A percentile compares a stretch with the other conserved stretches of the same genome.
phyloP scores from a whole-genome alignment of 495 filamentous ascomycete genomes.

The Oidiodendron maius region DNA sequence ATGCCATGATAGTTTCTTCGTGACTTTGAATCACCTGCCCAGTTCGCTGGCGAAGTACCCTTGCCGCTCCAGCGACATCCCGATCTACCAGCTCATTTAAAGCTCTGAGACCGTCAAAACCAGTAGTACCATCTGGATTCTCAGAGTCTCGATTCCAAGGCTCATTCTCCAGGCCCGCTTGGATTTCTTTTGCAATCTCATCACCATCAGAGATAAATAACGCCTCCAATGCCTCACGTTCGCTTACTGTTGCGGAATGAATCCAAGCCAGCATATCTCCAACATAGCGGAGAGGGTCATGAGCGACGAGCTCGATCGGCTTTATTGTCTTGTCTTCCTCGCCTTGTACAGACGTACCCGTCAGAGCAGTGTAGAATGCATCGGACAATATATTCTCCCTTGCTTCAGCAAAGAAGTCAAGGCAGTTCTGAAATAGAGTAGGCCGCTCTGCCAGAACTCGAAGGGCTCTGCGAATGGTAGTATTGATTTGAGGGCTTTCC shows the following conservation, averaged over 20 bases:
- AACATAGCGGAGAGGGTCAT: constrained; percentile 87
- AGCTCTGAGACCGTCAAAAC: constrained; percentile 78
- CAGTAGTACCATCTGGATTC: constrained; percentile 43
- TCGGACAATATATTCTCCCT: constrained; percentile 83
- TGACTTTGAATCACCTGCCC: constrained; percentile 90
- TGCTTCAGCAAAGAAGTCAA: constrained; percentile 91
- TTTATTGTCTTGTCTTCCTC: constrained; percentile 55
- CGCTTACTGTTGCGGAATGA: constrained; percentile 88
- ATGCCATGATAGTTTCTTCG: constrained; percentile 82
- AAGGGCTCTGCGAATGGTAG: constrained; percentile 76
- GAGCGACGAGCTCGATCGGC: constrained; percentile 89
- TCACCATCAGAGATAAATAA: constrained; percentile 91
- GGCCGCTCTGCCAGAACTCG: constrained; percentile 87
- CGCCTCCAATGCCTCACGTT: constrained; percentile 86
- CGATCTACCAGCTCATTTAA: constrained; percentile 85
- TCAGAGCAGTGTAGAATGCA: constrained; percentile 85
- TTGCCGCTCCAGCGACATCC: constrained; percentile 71
- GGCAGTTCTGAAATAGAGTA: constrained; percentile 83
- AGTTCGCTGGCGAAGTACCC: constrained; percentile 72
- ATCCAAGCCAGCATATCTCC: constrained; percentile 98
- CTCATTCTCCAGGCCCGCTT: constrained; percentile 79
- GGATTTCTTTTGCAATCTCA: constrained; percentile 79
- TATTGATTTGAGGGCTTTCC: constrained; percentile 89
- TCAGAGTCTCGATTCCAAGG: constrained; percentile 66
- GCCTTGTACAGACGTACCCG: constrained; percentile 52